Evolutionary conservation across 805 yeast species (phyloP), one percentile per base, ranked within the genome.

Genomic region (Tetrapisispora taiwanensis): DNA sequence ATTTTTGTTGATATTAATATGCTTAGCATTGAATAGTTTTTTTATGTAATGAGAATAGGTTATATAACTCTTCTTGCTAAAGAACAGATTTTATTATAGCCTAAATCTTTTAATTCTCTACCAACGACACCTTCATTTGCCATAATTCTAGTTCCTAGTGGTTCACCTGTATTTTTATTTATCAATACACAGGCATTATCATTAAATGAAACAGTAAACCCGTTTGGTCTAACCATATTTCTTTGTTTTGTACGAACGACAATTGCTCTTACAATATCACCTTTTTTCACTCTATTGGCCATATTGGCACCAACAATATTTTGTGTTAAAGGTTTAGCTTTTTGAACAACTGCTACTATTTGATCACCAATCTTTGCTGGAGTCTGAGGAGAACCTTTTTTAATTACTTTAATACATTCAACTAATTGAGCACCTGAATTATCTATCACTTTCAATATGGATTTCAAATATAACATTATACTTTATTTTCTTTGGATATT

Each of bases 141-240:
- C 56, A 58, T 58, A 15, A 92, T 85, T 75, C 97, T 84, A 22
- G 96, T 84, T 15, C 97, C 98, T 42, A 92, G 73, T 9, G 97
- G 96, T 59, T 92, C 98, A 26, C 85, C 83, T 45, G 71, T 74
- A 58, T 81, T 84, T 67, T 90, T 90, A 69, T 92, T 89, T 49
- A 90, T 77, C 58, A 92, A 73, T 30, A 92, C 97, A 69, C 97
- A 89, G 1, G 98, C 98, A 63, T 90, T 92, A 66, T 92, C 98
- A 62, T 89, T 96, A 62, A 92, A 92, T 53, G 84, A 72, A 26
- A 92, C 74, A 19, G 78, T 78, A 2, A 95, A 74, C 3, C 98
- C 98, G 62, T 92, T 97, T 3, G 81, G 74, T 60, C 98, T 78
- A 56, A 74, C 73, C 49, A 76, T 76, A 44, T 78, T 77, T 38